Evolutionary conservation across 192 early-diverging fungal genomes (phyloP).

Genomic region (Phlyctochytrium planicorne): DNA sequence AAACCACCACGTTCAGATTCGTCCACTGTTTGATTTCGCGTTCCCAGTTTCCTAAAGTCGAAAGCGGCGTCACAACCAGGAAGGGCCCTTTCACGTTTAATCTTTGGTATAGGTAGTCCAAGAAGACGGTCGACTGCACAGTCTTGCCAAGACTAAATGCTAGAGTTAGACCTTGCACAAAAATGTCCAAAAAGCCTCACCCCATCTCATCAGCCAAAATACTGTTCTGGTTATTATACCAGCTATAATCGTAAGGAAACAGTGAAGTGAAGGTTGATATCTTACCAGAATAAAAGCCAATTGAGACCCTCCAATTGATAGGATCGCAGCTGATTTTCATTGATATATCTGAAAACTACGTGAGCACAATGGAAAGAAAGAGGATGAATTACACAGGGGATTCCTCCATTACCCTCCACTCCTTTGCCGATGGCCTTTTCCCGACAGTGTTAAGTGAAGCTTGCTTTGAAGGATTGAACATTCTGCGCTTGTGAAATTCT

Average conservation of each 20-base stretch:
- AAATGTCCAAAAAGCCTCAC: background rate
- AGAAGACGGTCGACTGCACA: conserved; percentile 74
- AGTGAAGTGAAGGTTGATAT: background rate
- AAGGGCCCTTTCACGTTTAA: conserved; percentile 73
- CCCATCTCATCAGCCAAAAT: conserved; percentile 62
- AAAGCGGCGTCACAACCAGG: conserved; percentile 61
- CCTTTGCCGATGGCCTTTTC: conserved; percentile 43
- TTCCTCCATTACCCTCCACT: conserved; percentile 56
- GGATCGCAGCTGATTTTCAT: conserved; percentile 66
- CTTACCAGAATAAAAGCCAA: conserved; percentile 74
- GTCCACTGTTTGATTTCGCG: conserved; percentile 77
- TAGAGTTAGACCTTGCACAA: background rate
- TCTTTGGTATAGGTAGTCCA: conserved; percentile 64
- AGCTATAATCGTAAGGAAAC: conserved; percentile 31
- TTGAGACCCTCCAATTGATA: conserved; percentile 86
- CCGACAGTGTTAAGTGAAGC: conserved; percentile 29
- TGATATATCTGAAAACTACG: conserved; percentile 52
- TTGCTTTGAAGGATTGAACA: conserved; percentile 55
- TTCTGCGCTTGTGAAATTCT: conserved; percentile 63
- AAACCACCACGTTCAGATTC: conserved; percentile 69
- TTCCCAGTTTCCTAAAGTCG: conserved; percentile 66
- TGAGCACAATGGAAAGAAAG: background rate
- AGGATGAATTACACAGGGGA: conserved; percentile 59
- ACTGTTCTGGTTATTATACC: conserved; percentile 66
- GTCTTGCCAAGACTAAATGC: conserved; percentile 62